Evolutionary conservation across 306 rosid species (phyloP).

Genomic region (Acacia acuminata): DNA sequence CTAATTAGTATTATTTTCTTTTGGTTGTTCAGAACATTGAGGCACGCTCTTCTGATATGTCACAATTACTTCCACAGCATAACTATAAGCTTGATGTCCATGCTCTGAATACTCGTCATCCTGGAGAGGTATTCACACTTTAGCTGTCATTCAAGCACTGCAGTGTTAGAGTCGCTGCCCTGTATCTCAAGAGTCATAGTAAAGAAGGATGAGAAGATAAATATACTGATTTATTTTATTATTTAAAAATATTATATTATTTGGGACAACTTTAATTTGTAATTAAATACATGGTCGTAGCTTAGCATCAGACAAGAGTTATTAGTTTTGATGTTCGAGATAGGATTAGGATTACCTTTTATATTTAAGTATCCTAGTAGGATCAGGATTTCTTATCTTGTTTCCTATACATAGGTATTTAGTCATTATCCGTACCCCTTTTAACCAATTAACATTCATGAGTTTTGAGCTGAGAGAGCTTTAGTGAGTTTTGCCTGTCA

Average conservation of each 20-base stretch:
- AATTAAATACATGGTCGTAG: not conserved
- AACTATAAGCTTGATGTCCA: slow-evolving; percentile 97
- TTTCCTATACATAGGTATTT: not conserved
- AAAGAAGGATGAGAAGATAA: not conserved
- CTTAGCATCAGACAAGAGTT: not conserved
- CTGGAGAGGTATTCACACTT: slow-evolving; percentile 77
- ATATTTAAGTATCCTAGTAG: no score
- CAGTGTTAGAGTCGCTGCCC: not conserved
- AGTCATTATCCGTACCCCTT: not conserved
- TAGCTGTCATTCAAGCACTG: slow-evolving; percentile 21
- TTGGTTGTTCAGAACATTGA: slow-evolving; percentile 70
- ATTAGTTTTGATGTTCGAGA: not conserved
- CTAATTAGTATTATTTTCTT: slow-evolving; percentile 29
- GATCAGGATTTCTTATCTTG: not conserved
- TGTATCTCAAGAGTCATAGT: not conserved
- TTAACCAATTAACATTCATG: not conserved
- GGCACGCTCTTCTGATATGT: slow-evolving; percentile 80
- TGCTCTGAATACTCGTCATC: slow-evolving; percentile 77
- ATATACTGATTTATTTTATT: no score
- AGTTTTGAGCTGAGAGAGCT: not conserved
- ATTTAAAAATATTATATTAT: not conserved
- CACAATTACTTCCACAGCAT: slow-evolving; percentile 87
- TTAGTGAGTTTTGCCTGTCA: not conserved
- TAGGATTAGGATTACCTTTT: no score
- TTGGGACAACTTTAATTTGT: not conserved